Base-by-base conservation (phyloP, 73 alveolate species). In the Blepharisma stoltei region DNA sequence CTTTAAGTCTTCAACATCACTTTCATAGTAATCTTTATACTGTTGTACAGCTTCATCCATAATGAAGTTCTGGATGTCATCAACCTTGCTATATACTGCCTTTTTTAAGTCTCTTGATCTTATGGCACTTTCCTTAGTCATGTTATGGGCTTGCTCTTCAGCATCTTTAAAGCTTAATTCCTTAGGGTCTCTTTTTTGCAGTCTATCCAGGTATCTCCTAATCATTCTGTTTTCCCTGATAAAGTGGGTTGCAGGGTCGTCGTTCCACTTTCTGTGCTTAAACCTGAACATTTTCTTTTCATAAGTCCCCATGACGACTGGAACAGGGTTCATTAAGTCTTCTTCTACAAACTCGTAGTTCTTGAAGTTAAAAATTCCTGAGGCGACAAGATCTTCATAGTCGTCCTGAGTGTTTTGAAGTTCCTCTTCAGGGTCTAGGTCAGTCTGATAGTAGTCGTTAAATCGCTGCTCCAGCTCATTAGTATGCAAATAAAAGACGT, bases 401-500 rank as follows among this genome's bases (percentile, higher is more conserved):
- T 92, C 98, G 53, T 46, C 46, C 27, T 54, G 53, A 20, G 67
- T 87, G 37, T 82, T 90, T 18, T 79, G 25, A 47, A 54, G 81
- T 37, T 89, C 98, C 46, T 89, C 90, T 65, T 89, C 96, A 23
- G 93, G 89, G 55, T 89, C 96, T 38, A 81, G 78, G 49, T 92
- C 98, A 43, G 94, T 86, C 55, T 86, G 88, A 77, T 71, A 92
- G 87, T 92, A 92, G 81, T 92, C 98, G 52, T 88, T 86, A 80
- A 85, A 92, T 81, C 52, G 55, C 69, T 89, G 87, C 81, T 92
- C 98, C 75, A 86, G 94, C 81, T 92, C 98, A 54, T 93, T 83
- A 66, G 86, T 91, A 7, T 94, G 94, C 73, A 83, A 82, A 90
- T 82, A 92, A 80, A 80, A 82, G n/a, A 94, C 67, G 81, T 83